A percentile compares a stretch with the other conserved stretches of the same genome.
Conservation (phyloP, 192 early-diverging fungal genomes). For the Cladochytrium replicatum region DNA sequence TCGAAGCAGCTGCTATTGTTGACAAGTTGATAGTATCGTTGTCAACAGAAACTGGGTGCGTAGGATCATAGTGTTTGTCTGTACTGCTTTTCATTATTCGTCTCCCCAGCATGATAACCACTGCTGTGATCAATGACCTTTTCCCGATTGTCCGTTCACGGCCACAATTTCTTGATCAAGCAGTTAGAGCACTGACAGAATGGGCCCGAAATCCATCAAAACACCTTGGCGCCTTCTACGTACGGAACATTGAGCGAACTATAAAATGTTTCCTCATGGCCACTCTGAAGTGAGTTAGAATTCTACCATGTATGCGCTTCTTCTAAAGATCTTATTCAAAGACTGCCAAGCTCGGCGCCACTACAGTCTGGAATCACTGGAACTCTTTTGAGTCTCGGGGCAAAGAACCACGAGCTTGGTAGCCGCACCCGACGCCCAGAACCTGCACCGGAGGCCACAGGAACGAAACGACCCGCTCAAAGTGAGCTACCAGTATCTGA, state of each 20-base stretch:
- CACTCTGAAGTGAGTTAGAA: constrained; percentile 12
- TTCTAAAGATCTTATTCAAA: background rate
- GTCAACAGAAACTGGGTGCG: background rate
- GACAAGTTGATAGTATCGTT: constrained; percentile 1
- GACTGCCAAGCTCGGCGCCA: constrained; percentile 7
- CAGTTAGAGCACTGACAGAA: constrained; percentile 16
- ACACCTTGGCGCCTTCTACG: constrained; percentile 10
- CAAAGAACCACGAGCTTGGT: constrained; percentile 30
- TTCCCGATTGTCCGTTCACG: constrained; percentile 17
- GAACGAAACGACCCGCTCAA: background rate
- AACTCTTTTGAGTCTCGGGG: constrained; percentile 19
- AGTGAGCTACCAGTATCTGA: background rate
- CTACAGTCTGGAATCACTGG: constrained; percentile 18
- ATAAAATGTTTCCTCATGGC: constrained; percentile 31
- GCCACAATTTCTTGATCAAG: constrained; percentile 11
- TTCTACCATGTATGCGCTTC: background rate
- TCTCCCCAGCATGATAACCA: background rate
- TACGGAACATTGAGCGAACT: constrained; percentile 24
- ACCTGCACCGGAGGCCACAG: constrained; percentile 3
- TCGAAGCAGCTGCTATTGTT: constrained; percentile 20
- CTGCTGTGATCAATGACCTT: constrained; percentile 26
- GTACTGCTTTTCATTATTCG: background rate
- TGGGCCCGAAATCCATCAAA: constrained; percentile 6
- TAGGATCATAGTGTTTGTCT: background rate
- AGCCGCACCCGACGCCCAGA: constrained; percentile 9